Base-by-base conservation (phyloP, 495 filamentous ascomycete species). In the Talaromyces thailandensis region DNA sequence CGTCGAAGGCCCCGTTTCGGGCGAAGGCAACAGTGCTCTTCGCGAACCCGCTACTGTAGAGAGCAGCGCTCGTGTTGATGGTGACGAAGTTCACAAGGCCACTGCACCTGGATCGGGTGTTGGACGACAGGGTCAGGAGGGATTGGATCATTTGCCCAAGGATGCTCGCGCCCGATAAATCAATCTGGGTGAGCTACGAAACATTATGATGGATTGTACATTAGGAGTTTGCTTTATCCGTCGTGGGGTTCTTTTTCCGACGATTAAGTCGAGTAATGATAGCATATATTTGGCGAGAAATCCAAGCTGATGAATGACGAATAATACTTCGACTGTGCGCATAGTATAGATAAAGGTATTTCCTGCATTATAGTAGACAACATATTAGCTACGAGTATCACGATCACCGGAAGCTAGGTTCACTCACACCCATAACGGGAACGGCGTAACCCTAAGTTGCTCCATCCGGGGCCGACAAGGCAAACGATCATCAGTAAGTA, bases 41-140 rank as follows among this genome's bases (percentile, higher is more conserved):
- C 76, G 84, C 7, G 86, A 80, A 55, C 86, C 88, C 2, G 84
- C 87, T 2, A 84, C 84, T 8, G 83, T 80, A 60, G 79, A 75
- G 24, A 86, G 83, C 71, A 81, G 80, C 65, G 82, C 78, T 4
- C 77, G 86, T 45, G 73, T 80, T 3, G 71, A 76, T 63, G 80
- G 80, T 9, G 62, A 68, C 0, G 69, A 75, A 25, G 64, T 76
- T 51, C 71, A 79, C 64, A 75, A 72, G 61, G 67, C 70, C 28
- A 79, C 80, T 40, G 67, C 64, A 32, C 79, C 79, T 16, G 32
- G 66, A 57, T 65, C 69, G 1, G 62, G 63, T 23, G 75, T 86
- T 62, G 86, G 83, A 14, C 77, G 81, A 55, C 79, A 86, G 65
- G 82, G 72, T n/a, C 73, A 79, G 63, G 83, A 85, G 32, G 71